Evolutionary conservation across 1,139 yeast species (phyloP).

Genomic region (Kurtzmaniella quercitrusa): DNA sequence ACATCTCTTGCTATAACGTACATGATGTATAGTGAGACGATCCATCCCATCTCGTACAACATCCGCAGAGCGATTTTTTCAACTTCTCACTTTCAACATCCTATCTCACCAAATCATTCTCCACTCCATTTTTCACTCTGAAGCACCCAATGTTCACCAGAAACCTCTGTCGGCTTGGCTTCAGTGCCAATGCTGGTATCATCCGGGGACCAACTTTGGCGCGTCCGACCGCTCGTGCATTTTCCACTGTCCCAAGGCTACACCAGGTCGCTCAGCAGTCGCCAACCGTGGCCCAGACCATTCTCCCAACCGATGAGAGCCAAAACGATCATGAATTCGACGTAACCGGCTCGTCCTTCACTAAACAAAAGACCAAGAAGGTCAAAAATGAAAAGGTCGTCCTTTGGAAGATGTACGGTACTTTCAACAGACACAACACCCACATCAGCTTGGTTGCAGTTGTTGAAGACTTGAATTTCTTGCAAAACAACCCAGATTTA

Average conservation of each 20-base stretch:
- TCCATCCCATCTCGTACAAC: too few relatives aligned
- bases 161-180: neutral
- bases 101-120: neutral
- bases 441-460: constrained; percentile 72
- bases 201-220: neutral
- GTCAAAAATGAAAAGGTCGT: constrained; percentile 29
- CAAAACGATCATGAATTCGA: neutral
- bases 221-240: neutral
- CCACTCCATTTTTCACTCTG: neutral
- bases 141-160: neutral
- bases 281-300: neutral
- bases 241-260: neutral
- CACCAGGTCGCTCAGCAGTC: neutral
- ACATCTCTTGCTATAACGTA: too few relatives aligned
- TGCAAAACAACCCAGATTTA: constrained; percentile 51
- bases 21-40: too few relatives aligned
- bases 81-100: too few relatives aligned
- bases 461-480: constrained; percentile 58
- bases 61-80: too few relatives aligned
- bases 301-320: neutral
- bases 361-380: constrained; percentile 4
- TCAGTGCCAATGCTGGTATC: neutral
- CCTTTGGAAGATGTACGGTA: constrained; percentile 71
- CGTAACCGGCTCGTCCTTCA: neutral
- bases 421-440: constrained; percentile 79